Evolutionary conservation across 176 grass and related monocot genomes (phyloP), one percentile per base, ranked within the genome.

Genomic region (Rhynchospora tenuis): DNA sequence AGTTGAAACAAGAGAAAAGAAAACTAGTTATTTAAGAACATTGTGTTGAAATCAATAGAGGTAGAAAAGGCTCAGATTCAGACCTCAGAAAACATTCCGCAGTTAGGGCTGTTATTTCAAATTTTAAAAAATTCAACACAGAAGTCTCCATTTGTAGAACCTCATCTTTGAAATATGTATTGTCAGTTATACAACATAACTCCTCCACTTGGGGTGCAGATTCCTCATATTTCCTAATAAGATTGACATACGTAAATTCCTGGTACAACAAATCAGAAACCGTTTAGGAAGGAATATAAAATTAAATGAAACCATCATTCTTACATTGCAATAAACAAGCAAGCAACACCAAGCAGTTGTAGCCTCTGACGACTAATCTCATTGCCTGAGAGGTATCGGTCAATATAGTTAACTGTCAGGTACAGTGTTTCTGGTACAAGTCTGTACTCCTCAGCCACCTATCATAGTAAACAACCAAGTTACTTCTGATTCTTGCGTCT

Each of bases 181-280:
- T 99, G 80, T 99, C 96, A 20, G 96, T 98, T 85, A 98, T 95
- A 77, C 95, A 98, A 83, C 96, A 98, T 80, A 98, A 98, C 29
- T 98, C 96, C 90, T 98, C 96, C 87, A 98, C 96, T 86, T 98
- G 96, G 42, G 96, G 96, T 79, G 96, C 91, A 83, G 89, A 98
- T 81, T 98, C 93, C 83, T 98, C 96, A 5, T 98, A 98, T 91
- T 98, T 98, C 52, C 96, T 98, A 88, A 58, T 81, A 55, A 70
- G 27, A 83, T 23, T 10, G 61, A 52, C 1, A 81, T 64, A 64
- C 52, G 33, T 89, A 28, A 67, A 80, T 52, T 59, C 5, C 48
- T 50, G 84, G 31, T 59, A 61, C 26, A 76, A 43, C 27, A 80
- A 65, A 64, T 13, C 14, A 81, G 81, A 73, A 33, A 8, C 50